Evolutionary conservation across 495 filamentous ascomycete species (phyloP), one percentile per base, ranked within the genome.

Genomic region (Penicillium salamii): DNA sequence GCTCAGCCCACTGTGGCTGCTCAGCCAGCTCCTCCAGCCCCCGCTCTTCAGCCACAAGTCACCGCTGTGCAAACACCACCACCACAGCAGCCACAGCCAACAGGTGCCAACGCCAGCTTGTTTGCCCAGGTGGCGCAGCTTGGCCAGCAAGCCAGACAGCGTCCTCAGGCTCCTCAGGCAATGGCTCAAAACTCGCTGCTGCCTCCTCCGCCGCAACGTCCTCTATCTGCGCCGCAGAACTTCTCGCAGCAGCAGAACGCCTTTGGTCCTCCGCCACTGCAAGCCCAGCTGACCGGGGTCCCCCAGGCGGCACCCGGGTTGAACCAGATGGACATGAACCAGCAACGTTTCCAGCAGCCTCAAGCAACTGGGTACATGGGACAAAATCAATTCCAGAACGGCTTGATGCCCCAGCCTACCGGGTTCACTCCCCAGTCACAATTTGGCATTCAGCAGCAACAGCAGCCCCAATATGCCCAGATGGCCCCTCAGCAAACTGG

Each of bases 171-270:
- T 29, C 87, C 84, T 46, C 86, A 82, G 53, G 72, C 68, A 43
- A 74, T 78, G 50, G 77, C 77, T 28, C 79, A 81, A 50, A 85
- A 80, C 8, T 80, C 85, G 11, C 72, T 91, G 48, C 80, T 90
- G 49, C 85, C 91, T 21, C 90, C 91, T 35, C 91, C 90, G 18
- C 91, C 91, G 24, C 81, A 80, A 38, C 79, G 93, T 41, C 88
- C 93, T 2, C 76, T 93, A 5, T 97, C 92, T 14, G 95, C 92
- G 8, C 93, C 93, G 18, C 89, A 92, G 62, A 87, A 90, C 28
- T 83, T 83, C 43, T 66, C 72, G 33, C 88, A 88, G 54, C 83
- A 85, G 48, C 83, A 83, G 41, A 91, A 75, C 63, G 76, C 76
- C 2, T 92, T 95, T 59, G 79, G 81, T 7, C 70, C 86, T 23